phyloP scores from a whole-genome alignment of 331 rosid species.

The Acacia pycnantha region DNA sequence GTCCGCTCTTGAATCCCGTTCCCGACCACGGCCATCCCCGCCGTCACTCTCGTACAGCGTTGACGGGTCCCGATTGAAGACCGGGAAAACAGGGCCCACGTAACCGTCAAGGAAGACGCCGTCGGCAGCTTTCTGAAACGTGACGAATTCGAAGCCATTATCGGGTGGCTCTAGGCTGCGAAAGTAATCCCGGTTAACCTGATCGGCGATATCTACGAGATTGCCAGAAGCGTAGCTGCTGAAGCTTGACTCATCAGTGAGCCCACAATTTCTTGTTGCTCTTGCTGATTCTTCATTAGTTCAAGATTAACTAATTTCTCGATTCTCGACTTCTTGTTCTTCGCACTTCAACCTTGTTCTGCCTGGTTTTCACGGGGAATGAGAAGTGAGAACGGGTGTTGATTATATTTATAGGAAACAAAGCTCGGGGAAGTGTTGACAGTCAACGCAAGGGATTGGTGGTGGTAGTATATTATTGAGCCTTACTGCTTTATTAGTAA shows the following conservation, averaged over 20 bases:
- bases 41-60: not conserved
- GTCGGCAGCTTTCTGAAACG: slow-evolving; percentile 38
- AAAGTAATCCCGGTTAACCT: slow-evolving; percentile 31
- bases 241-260: slow-evolving; percentile 61
- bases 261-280: slow-evolving; percentile 30
- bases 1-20: not conserved
- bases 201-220: slow-evolving; percentile 48
- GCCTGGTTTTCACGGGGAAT: not conserved
- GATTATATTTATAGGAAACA: slow-evolving; percentile 19
- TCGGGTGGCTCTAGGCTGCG: not conserved
- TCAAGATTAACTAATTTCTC: not conserved
- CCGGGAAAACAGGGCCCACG: slow-evolving; percentile 51
- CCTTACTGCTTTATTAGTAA: not conserved
- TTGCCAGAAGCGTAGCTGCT: slow-evolving; percentile 53
- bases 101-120: slow-evolving; percentile 31
- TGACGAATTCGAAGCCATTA: slow-evolving; percentile 68
- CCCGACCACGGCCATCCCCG: not conserved
- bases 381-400: not conserved
- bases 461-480: no score
- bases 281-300: slow-evolving; percentile 24
- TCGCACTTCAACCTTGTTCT: not conserved
- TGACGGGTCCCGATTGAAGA: slow-evolving; percentile 58
- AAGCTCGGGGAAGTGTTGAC: not conserved
- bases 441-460: not conserved
- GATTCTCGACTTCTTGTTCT: not conserved